Evolutionary conservation across 2,329 filamentous ascomycete species (phyloP), one percentile per base, ranked within the genome.

Genomic region (Colletotrichum australisinense): DNA sequence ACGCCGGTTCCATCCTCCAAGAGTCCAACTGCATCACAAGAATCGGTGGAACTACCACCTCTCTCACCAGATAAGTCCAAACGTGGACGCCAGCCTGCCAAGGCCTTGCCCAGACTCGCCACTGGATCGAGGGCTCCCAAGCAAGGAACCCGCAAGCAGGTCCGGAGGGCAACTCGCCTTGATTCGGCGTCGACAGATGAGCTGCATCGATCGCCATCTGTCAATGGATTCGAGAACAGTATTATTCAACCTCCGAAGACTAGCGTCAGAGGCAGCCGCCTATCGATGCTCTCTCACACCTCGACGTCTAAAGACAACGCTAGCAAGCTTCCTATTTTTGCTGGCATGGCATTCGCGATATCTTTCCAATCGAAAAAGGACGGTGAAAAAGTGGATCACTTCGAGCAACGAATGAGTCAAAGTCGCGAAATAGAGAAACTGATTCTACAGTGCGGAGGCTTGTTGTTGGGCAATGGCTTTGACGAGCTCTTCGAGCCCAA

Each of bases 331-430:
- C 78, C 71, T 11, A 74, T 97, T 0, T 98, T 98, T 78, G 84
- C 88, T 1, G 91, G 92, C 55, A 98, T 98, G 95, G 91, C 91
- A 0, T 98, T 98, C 82, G 95, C 95, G 0, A 89, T 98, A 12
- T 96, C 95, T 0, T 94, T 95, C 74, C 87, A 87, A 76, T 81
- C 83, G 0, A 83, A 82, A 32, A 83, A 85, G 53, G 84, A 86
- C 2, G 86, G 89, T 1, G 87, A 90, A 65, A 87, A 86, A 19
- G 84, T 84, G 9, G 88, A 90, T 22, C 90, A 90, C 9, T 83
- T 80, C 59, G 78, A 78, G 3, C 78, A 81, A 55, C 83, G 81
- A 30, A 76, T 78, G 32, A 82, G 83, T 38, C 78, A 80, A 78
- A 90, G 75, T 79, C 84, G 60, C 81, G 79, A 80, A 32, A 76